phyloP scores from a whole-genome alignment of 495 filamentous ascomycete genomes.

The Xylaria palmicola region DNA sequence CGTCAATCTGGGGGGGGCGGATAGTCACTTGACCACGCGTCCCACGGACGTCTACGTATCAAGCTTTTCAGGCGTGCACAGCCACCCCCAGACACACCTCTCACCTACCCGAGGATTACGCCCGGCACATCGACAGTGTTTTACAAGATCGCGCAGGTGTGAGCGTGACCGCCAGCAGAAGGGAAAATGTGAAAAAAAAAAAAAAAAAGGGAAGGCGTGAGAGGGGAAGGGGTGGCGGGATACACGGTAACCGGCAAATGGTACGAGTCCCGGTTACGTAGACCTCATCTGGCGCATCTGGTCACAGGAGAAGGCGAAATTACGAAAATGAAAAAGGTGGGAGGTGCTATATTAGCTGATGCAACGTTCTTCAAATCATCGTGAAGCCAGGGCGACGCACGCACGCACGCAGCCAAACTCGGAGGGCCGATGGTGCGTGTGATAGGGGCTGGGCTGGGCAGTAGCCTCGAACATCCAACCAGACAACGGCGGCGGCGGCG shows the following conservation, averaged over 20 bases:
- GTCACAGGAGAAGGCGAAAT: background rate
- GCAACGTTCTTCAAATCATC: background rate
- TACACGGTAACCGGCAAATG: background rate
- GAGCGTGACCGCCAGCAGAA: too few species aligned
- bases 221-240: background rate
- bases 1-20: background rate
- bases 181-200: too few species aligned
- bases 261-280: background rate
- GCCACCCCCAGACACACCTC: slow-evolving; percentile 1
- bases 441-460: background rate
- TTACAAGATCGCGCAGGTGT: too few species aligned
- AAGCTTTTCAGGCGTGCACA: background rate
- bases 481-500: background rate
- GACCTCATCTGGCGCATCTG: background rate
- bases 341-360: background rate
- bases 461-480: background rate
- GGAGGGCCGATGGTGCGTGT: background rate
- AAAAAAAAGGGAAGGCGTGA: background rate
- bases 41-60: background rate
- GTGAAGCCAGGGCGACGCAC: slow-evolving; percentile 2
- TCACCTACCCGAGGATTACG: background rate
- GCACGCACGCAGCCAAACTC: background rate
- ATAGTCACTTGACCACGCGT: slow-evolving; percentile 12
- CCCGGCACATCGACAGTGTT: background rate
- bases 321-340: background rate